phyloP scores from a whole-genome alignment of 2,329 filamentous ascomycete genomes.

The Didymella exigua region DNA sequence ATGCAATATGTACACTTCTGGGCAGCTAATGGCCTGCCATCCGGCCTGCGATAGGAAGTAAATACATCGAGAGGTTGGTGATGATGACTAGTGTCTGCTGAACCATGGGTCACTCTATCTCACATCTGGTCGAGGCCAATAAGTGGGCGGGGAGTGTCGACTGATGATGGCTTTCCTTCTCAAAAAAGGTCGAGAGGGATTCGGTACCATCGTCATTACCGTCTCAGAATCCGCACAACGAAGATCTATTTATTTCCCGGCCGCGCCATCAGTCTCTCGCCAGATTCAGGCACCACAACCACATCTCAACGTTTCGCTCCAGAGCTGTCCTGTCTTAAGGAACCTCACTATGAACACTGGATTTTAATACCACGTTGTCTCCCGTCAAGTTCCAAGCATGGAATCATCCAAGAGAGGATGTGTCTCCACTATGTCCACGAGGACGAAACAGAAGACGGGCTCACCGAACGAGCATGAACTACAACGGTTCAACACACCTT shows the following conservation, averaged over 20 bases:
- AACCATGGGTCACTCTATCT: background rate
- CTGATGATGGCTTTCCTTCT: background rate
- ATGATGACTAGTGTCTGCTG: background rate
- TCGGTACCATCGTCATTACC: constrained; percentile 3
- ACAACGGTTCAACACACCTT: background rate
- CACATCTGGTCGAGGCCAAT: background rate
- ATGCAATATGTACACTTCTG: background rate
- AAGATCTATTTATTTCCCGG: background rate
- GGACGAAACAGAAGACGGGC: background rate
- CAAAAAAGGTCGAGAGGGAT: background rate
- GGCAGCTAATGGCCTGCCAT: background rate
- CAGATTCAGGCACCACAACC: background rate
- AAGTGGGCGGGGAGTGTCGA: background rate
- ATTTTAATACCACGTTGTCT: background rate
- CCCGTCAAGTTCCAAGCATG: background rate
- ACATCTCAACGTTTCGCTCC: background rate
- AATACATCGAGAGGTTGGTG: background rate
- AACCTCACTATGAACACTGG: background rate
- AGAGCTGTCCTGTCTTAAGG: background rate
- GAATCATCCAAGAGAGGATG: background rate
- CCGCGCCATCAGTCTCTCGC: background rate
- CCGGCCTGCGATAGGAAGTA: background rate
- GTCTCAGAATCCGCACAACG: background rate
- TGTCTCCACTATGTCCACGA: background rate
- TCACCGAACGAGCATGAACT: background rate